Base-by-base conservation (phyloP, 441 rosid genomes). In the Hypseocharis bilobata region DNA sequence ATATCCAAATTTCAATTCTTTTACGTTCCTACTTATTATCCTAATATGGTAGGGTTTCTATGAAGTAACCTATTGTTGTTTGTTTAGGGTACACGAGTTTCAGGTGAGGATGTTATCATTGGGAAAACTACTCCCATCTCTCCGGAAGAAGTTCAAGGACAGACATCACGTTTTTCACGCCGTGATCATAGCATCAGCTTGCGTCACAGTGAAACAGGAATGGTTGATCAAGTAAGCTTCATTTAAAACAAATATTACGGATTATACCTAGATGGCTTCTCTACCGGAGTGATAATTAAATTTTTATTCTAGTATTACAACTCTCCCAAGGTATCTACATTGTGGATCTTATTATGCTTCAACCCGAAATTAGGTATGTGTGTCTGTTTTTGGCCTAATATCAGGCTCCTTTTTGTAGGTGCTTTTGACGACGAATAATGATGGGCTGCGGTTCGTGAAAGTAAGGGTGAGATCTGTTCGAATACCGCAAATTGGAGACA, bases 141-240 rank as follows among this genome's bases (percentile, higher is more conserved):
- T 67, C 96, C 82, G 75, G 99, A 93, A n/a, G 97, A 91, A 59
- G 88, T 92, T 77, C 95, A 90, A 80, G 97, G 97, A 40, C 96
- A 86, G 64, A 63, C 87, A 49, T 78, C 87, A 57, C 88, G 97
- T 26, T 88, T 87, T 71, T 76, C 95, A 0, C 84, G 81, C 77
- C 99, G 93, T 25, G 99, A 93, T 76, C 99, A 86, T 74, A 93
- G 99, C 82, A 87, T 91, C 70, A 87, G 97, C 81, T 86, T 93
- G 64, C 91, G 97, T 49, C 96, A 93, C 76, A 90, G 97, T 79
- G 97, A 93, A 80, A 83, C 93, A 1, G 99, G 99, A 64, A 93
- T 93, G 60, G 99, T 93, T 62, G 99, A 93, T 84, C 97, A 91
- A 81, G 98, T 93, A 77, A 79, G 80, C 19, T 29, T n/a, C 32